Percentiles rank a stretch among this genome's conserved stretches.
These are phyloP conservation scores for Leccinum pachyderme DNA, from an alignment of 1,284 basidiomycete genomes.

Conservation along the genomic window DNA sequence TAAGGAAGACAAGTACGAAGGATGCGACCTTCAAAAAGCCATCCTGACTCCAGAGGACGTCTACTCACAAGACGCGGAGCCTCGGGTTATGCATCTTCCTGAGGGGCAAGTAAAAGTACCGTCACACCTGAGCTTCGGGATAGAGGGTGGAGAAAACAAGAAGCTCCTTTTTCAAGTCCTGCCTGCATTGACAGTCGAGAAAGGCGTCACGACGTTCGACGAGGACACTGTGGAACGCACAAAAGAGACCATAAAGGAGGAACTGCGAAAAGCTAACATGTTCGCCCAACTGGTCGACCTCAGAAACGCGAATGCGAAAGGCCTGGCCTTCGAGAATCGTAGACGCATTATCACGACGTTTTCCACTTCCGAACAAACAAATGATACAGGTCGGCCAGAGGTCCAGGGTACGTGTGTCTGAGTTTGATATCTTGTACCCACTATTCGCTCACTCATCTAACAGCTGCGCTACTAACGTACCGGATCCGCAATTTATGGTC, in stretches of 20 bases:
- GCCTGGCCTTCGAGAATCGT: constrained; percentile 85
- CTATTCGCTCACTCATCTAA: constrained; percentile 1
- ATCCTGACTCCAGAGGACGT: constrained; percentile 59
- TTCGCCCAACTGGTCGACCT: constrained; percentile 80
- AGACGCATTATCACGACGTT: constrained; percentile 79
- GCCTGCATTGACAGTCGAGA: constrained; percentile 45
- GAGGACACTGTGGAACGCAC: constrained; percentile 18
- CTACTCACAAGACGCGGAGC: constrained; percentile 16
- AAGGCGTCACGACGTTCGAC: constrained; percentile 18
- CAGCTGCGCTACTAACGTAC: constrained; percentile 86
- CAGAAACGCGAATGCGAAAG: constrained; percentile 81
- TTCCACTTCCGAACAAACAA: constrained; percentile 64
- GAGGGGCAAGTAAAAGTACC: constrained; percentile 45
- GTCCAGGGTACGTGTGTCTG: constrained; percentile 72
- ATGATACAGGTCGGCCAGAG: constrained; percentile 79
- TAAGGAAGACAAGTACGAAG: constrained; percentile 62
- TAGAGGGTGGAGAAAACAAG: constrained; percentile 52
- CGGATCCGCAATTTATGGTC: constrained; percentile 81
- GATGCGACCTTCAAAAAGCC: constrained; percentile 60
- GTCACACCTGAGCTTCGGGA: constrained; percentile 56
- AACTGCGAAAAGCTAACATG: constrained; percentile 59
- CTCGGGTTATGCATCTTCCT: constrained; percentile 15
- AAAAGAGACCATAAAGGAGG: constrained; percentile 35
- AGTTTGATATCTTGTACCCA: constrained; percentile 3
- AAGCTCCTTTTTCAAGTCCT: constrained; percentile 59